Conservation (phyloP, 768 basidiomycete genomes). For the Boletellus emodensis region DNA sequence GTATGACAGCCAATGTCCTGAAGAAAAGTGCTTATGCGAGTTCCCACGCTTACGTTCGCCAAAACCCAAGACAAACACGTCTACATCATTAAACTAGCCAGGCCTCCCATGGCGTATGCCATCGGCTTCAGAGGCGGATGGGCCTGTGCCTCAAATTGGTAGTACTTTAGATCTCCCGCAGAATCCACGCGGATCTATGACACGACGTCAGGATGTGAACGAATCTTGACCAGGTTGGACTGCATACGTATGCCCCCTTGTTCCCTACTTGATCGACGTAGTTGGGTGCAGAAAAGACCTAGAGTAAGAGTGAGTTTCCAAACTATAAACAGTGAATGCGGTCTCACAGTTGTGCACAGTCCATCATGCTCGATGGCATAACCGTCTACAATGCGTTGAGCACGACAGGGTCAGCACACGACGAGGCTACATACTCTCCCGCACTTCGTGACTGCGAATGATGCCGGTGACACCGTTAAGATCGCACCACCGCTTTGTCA, state of each 20-base stretch:
- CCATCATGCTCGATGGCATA: constrained; percentile 95
- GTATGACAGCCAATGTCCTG: background rate
- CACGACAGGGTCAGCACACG: background rate
- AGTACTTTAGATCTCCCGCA: constrained; percentile 66
- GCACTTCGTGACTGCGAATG: constrained; percentile 94
- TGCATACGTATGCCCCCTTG: constrained; percentile 84
- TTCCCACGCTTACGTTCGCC: constrained; percentile 25
- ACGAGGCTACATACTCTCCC: constrained; percentile 57
- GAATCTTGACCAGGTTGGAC: background rate
- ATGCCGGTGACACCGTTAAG: constrained; percentile 84
- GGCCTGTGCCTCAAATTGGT: constrained; percentile 79
- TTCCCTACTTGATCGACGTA: constrained; percentile 91
- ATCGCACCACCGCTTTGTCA: constrained; percentile 85
- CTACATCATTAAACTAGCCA: constrained; percentile 71
- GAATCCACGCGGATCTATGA: constrained; percentile 78
- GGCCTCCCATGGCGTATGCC: constrained; percentile 74
- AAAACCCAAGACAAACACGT: background rate
- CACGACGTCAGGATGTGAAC: constrained; percentile 4
- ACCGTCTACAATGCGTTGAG: constrained; percentile 52
- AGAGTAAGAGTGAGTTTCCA: constrained; percentile 13
- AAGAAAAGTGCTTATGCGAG: background rate
- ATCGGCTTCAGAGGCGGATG: constrained; percentile 93
- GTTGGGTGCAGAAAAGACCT: constrained; percentile 95
- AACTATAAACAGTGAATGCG: background rate
- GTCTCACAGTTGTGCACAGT: constrained; percentile 80